Evolutionary conservation across 2,329 filamentous ascomycete genomes (phyloP).

Genomic region (Pseudogymnoascus sp.): DNA sequence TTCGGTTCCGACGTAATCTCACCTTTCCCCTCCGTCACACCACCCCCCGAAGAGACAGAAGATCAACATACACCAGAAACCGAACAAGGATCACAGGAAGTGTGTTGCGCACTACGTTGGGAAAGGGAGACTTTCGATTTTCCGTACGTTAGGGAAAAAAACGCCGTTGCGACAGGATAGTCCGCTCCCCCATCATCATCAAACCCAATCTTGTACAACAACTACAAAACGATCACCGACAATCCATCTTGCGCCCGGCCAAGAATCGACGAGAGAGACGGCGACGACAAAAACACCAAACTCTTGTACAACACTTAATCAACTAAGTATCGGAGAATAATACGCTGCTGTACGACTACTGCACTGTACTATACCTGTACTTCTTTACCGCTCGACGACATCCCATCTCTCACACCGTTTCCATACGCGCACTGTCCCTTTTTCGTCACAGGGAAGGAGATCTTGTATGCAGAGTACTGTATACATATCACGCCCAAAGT

Average conservation of each 20-base stretch:
- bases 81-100: background rate
- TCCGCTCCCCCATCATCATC: background rate
- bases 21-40: background rate
- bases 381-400: background rate
- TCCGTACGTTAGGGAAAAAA: conserved; percentile 1
- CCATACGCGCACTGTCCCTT: background rate
- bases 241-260: background rate
- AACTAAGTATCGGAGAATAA: background rate
- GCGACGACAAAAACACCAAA: background rate
- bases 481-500: conserved; percentile 1
- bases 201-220: background rate
- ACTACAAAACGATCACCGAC: background rate
- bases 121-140: background rate
- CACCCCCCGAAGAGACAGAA: background rate
- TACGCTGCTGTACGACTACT: background rate
- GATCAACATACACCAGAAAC: background rate
- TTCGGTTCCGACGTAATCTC: background rate
- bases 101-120: background rate
- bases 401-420: background rate
- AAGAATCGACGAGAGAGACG: background rate
- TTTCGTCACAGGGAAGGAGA: conserved; percentile 4
- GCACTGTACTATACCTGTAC: background rate
- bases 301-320: background rate
- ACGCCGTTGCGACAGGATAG: background rate
- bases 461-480: conserved; percentile 1